Evolutionary conservation across 2,329 filamentous ascomycete genomes (phyloP).

Genomic region (Coniochaeta pulveracea): DNA sequence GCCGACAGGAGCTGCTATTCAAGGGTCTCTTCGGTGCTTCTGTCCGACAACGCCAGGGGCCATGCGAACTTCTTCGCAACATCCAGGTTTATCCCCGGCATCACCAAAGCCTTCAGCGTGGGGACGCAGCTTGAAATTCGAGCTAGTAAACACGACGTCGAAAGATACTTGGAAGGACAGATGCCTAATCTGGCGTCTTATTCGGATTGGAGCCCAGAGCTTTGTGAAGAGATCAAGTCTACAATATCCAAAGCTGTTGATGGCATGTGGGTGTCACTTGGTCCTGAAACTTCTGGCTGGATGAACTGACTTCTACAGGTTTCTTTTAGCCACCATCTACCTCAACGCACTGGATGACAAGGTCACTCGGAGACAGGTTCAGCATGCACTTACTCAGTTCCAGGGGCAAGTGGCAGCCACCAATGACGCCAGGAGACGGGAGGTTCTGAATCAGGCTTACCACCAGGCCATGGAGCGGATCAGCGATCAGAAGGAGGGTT

Average conservation of each 20-base stretch:
- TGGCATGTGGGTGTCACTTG: conserved; percentile 9
- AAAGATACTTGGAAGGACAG: conserved; percentile 6
- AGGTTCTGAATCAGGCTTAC: conserved; percentile 10
- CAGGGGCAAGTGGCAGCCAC: conserved; percentile 4
- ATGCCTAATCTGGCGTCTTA: conserved; percentile 1
- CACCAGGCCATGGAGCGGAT: conserved; percentile 20
- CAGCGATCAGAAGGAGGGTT: conserved; percentile 14
- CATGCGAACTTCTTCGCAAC: conserved; percentile 18
- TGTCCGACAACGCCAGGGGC: conserved; percentile 6
- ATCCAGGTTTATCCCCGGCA: conserved; percentile 20
- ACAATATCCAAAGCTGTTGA: conserved; percentile 5
- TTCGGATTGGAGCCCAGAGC: neutral
- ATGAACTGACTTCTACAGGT: conserved; percentile 4
- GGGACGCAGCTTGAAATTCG: conserved; percentile 7
- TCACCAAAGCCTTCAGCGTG: conserved; percentile 13
- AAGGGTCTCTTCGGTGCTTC: conserved; percentile 9
- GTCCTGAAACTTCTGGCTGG: no score
- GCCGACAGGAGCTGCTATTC: conserved; percentile 5
- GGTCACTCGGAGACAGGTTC: neutral
- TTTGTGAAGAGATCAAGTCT: conserved; percentile 7
- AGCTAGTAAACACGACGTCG: conserved; percentile 7
- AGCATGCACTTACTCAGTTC: neutral
- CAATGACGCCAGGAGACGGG: conserved; percentile 10
- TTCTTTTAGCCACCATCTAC: conserved; percentile 7
- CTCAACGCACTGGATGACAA: conserved; percentile 5